Conservation (phyloP, 1,139 yeast species). For the Yamadazyma diddensiae region DNA sequence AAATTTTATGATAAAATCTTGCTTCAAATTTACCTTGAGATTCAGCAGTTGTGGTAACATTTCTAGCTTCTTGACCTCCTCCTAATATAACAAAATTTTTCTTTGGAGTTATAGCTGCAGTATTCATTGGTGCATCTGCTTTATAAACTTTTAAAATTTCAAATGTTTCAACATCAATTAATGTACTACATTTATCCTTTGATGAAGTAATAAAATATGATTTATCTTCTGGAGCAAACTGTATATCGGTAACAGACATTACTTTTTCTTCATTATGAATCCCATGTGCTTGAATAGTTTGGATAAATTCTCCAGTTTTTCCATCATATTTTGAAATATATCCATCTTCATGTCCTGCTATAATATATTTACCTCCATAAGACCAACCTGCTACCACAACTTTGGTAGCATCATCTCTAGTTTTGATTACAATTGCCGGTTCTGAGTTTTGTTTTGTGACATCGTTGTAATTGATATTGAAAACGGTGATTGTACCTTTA, state of each 20-base stretch:
- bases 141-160: slow-evolving; percentile 70
- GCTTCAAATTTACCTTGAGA: slow-evolving; percentile 97
- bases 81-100: slow-evolving; percentile 93
- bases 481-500: slow-evolving; percentile 73
- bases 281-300: slow-evolving; percentile 62
- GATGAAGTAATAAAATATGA: slow-evolving; percentile 91
- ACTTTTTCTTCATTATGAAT: slow-evolving; percentile 56
- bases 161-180: slow-evolving; percentile 76
- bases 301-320: slow-evolving; percentile 65
- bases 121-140: slow-evolving; percentile 93
- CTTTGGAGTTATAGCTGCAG: slow-evolving; percentile 90
- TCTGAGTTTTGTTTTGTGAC: slow-evolving; percentile 38
- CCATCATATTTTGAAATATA: slow-evolving; percentile 77
- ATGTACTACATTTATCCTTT: slow-evolving; percentile 84
- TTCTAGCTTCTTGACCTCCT: slow-evolving; percentile 99
- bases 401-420: slow-evolving; percentile 59
- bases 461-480: slow-evolving; percentile 50
- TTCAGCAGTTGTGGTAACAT: slow-evolving; percentile 93
- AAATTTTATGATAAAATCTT: slow-evolving; percentile 90
- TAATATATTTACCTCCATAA: slow-evolving; percentile 65
- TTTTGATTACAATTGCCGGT: slow-evolving; percentile 64
- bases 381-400: slow-evolving; percentile 91
- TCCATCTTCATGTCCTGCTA: slow-evolving; percentile 91
- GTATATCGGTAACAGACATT: slow-evolving; percentile 72
- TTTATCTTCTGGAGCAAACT: slow-evolving; percentile 75